Conservation (phyloP, 2,329 filamentous ascomycete species). For the Fusarium guadeloupense region DNA sequence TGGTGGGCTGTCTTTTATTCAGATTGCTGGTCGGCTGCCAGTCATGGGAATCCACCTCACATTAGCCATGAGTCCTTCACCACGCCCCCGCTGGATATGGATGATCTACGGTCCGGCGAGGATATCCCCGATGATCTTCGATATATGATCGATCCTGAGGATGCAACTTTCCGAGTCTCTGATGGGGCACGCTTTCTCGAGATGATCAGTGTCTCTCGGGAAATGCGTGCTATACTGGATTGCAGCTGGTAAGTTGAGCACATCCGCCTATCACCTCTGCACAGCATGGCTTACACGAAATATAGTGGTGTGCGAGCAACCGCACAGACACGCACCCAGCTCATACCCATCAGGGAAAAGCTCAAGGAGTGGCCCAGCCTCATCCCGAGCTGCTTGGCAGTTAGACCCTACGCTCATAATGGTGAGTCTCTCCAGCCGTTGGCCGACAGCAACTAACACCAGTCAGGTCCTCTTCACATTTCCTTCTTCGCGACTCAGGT, state of each 20-base stretch:
- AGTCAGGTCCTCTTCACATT: constrained; percentile 51
- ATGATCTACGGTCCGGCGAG: constrained; percentile 56
- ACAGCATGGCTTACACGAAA: constrained; percentile 2
- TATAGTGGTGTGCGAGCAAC: constrained; percentile 24
- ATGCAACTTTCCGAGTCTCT: constrained; percentile 47
- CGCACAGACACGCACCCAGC: constrained; percentile 26
- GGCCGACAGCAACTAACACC: constrained; percentile 12
- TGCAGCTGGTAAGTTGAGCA: constrained; percentile 46
- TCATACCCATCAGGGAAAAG: constrained; percentile 42
- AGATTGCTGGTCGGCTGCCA: constrained; percentile 57
- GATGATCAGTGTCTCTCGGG: constrained; percentile 45
- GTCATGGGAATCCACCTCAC: constrained; percentile 58
- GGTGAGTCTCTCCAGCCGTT: constrained; percentile 15
- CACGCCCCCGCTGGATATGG: constrained; percentile 51
- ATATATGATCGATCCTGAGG: constrained; percentile 48
- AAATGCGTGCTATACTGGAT: constrained; percentile 48
- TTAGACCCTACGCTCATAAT: constrained; percentile 29
- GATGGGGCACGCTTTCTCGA: constrained; percentile 52
- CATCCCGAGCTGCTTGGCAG: constrained; percentile 46
- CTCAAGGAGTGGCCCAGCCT: constrained; percentile 50
- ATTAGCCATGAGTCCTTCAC: constrained; percentile 53
- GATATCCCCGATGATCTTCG: constrained; percentile 49
- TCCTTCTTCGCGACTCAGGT: constrained; percentile 54
- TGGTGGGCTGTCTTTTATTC: constrained; percentile 57
- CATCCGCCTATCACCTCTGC: neutral